Conservation (phyloP, 805 yeast genomes). For the Wickerhamiella nectarea region DNA sequence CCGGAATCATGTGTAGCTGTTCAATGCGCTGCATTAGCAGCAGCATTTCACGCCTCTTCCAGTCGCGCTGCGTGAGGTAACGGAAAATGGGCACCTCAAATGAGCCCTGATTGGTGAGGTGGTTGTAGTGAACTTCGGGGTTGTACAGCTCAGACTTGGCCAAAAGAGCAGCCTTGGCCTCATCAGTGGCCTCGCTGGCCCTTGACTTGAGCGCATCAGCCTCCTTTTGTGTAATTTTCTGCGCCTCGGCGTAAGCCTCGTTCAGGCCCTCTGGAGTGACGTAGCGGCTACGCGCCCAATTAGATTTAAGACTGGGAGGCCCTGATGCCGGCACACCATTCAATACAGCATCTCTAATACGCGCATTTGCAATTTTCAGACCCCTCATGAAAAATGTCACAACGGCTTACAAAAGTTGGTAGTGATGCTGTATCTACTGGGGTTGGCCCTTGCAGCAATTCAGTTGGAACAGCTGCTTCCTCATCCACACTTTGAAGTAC, state of each 20-base stretch:
- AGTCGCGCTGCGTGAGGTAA: constrained; percentile 47
- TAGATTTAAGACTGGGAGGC: constrained; percentile 19
- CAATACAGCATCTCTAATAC: constrained; percentile 20
- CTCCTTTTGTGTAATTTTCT: constrained; percentile 39
- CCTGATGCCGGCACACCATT: constrained; percentile 20
- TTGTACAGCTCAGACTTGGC: constrained; percentile 57
- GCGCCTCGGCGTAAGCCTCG: constrained; percentile 59
- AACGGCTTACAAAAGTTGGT: background rate
- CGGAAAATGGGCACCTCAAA: constrained; percentile 70
- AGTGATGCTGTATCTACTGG: background rate
- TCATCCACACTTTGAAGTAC: background rate
- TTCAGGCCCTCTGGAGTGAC: constrained; percentile 55
- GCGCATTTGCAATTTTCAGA: constrained; percentile 16
- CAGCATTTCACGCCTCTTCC: constrained; percentile 63
- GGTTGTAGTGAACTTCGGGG: constrained; percentile 74
- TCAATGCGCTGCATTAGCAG: constrained; percentile 85
- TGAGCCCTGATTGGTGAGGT: constrained; percentile 41
- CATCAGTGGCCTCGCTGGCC: constrained; percentile 7
- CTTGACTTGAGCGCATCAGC: background rate
- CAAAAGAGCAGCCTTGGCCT: constrained; percentile 24
- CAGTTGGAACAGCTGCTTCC: background rate
- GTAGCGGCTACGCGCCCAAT: constrained; percentile 32
- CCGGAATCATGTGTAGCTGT: constrained; percentile 74
- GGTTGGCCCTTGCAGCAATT: background rate
- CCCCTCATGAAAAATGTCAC: background rate